phyloP scores from a whole-genome alignment of 192 early-diverging fungal species.

The Rhizophagus prolifer region DNA sequence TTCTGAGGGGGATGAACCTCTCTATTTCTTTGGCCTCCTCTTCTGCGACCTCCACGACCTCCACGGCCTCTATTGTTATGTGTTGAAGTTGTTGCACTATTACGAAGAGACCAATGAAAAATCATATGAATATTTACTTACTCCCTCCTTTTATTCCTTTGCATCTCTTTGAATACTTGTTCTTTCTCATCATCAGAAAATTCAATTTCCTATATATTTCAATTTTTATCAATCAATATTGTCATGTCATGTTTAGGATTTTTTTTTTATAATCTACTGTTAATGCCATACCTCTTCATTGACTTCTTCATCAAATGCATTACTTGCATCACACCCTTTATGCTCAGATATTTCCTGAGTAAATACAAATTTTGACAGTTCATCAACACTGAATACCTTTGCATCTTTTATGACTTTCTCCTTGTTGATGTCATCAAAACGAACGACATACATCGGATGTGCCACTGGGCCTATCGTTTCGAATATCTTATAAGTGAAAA shows the following conservation, averaged over 20 bases:
- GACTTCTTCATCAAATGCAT: constrained; percentile 90
- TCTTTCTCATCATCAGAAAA: constrained; percentile 25
- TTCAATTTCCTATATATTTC: constrained; percentile 5
- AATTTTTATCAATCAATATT: neutral
- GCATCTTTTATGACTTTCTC: constrained; percentile 43
- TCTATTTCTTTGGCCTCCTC: no score
- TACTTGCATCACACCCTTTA: constrained; percentile 92
- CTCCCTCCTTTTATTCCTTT: neutral
- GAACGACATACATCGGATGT: constrained; percentile 79
- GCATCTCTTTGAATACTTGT: neutral
- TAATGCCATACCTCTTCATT: constrained; percentile 52
- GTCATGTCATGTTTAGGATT: neutral
- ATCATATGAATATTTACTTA: neutral
- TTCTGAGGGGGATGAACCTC: no score
- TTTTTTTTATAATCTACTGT: neutral
- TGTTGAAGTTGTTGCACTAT: no score
- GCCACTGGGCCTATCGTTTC: constrained; percentile 93
- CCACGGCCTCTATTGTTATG: no score
- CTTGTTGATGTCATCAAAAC: constrained; percentile 66
- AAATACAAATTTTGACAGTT: constrained; percentile 64
- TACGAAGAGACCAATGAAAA: no score
- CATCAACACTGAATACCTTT: constrained; percentile 63
- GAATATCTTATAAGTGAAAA: constrained; percentile 56
- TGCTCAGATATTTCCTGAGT: constrained; percentile 59
- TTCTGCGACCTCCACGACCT: no score